phyloP scores from a whole-genome alignment of 495 filamentous ascomycete genomes.

The Astrothelium subdiscretum region DNA sequence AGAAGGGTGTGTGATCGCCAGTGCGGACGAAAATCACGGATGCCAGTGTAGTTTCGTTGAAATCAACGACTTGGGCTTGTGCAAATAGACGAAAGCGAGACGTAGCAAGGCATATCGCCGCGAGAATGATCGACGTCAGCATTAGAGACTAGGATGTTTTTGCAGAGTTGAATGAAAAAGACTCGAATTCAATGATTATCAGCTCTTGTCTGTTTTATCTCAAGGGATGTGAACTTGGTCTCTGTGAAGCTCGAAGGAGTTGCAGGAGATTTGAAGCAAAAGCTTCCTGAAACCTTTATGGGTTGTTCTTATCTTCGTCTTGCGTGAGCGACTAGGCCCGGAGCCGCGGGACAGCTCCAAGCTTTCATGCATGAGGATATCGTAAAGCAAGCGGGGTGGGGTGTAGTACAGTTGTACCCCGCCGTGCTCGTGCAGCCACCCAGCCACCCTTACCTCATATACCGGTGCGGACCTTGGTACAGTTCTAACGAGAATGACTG shows the following conservation, averaged over 20 bases:
- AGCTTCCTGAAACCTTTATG: background rate
- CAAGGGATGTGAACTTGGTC: background rate
- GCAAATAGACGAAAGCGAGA: background rate
- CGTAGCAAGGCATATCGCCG: background rate
- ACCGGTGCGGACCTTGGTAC: background rate
- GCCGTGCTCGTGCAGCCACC: too few species aligned
- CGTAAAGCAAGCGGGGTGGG: too few species aligned
- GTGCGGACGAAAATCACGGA: slow-evolving; percentile 61
- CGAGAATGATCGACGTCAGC: background rate
- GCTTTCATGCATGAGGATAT: too few species aligned
- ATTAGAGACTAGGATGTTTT: background rate
- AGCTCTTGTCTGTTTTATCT: background rate
- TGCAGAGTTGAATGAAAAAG: background rate
- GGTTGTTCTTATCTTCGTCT: background rate
- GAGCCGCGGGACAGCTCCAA: background rate
- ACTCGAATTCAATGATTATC: background rate
- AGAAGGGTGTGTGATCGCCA: slow-evolving; percentile 58
- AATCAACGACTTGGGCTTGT: background rate
- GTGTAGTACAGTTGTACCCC: too few species aligned
- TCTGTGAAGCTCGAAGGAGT: background rate
- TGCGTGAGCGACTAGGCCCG: background rate
- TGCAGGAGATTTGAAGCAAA: background rate
- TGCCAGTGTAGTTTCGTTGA: slow-evolving; percentile 42
- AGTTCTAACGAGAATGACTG: background rate
- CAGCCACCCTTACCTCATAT: background rate